A percentile compares a stretch with the other conserved stretches of the same genome.
phyloP scores from a whole-genome alignment of 257 asterid species.

The Forsythia suspensa region DNA sequence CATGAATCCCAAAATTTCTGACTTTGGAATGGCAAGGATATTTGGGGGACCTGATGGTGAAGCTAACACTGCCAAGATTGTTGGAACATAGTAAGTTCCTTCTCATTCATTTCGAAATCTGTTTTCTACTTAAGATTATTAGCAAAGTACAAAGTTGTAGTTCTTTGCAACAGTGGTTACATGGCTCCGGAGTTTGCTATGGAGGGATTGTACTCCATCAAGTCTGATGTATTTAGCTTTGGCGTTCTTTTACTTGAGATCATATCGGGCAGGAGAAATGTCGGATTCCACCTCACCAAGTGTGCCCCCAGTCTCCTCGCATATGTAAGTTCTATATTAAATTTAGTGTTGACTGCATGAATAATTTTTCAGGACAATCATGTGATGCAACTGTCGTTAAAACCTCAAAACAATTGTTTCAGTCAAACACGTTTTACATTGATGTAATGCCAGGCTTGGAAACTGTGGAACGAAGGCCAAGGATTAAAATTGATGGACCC shows the following conservation, averaged over 20 bases:
- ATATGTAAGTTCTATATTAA: slow-evolving; percentile 25
- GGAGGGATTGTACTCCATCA: slow-evolving; percentile 29
- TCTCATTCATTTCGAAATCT: not conserved
- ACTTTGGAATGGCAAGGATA: slow-evolving; percentile 32
- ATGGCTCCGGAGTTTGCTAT: slow-evolving; percentile 40
- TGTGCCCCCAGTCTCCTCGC: slow-evolving; percentile 20
- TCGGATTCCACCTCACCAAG: slow-evolving; percentile 13
- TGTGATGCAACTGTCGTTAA: too few species aligned
- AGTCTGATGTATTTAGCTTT: slow-evolving; percentile 37
- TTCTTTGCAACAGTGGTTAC: slow-evolving; percentile 27
- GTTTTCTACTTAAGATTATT: not conserved
- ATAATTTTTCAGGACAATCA: too few species aligned
- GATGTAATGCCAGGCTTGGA: slow-evolving; percentile 27
- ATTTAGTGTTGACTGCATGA: not conserved
- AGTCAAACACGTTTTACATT: too few species aligned
- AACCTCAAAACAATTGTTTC: too few species aligned
- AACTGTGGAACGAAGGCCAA: slow-evolving; percentile 21
- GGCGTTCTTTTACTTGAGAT: slow-evolving; percentile 35
- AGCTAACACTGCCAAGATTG: slow-evolving; percentile 23
- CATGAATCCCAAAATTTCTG: slow-evolving; percentile 28
- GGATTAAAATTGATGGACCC: slow-evolving; percentile 27
- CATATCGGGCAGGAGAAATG: slow-evolving; percentile 28
- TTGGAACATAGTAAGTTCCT: slow-evolving; percentile 24
- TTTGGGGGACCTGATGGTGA: slow-evolving; percentile 15
- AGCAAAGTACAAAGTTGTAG: not conserved